Percentiles rank a stretch among this genome's conserved stretches.
Conservation (phyloP, 805 yeast species). For the Lipomyces starkeyi region DNA sequence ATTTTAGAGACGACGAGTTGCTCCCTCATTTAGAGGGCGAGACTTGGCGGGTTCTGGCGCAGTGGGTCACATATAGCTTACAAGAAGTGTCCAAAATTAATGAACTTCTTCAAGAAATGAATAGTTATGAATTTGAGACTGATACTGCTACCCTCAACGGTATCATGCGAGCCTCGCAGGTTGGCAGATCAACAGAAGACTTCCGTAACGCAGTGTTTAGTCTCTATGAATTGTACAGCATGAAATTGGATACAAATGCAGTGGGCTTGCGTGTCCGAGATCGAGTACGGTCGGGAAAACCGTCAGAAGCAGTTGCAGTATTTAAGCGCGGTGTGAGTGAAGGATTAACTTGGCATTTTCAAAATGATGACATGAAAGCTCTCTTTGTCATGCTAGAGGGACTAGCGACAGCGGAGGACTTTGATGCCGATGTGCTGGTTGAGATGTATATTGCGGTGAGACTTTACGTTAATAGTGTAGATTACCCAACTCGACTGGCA, state of each 20-base stretch:
- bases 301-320: conserved; percentile 28
- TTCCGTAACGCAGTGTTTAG: conserved; percentile 26
- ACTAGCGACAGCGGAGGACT: conserved; percentile 19
- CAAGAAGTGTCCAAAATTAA: conserved; percentile 28
- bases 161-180: conserved; percentile 29
- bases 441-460: conserved; percentile 53
- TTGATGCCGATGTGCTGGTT: conserved; percentile 30
- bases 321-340: conserved; percentile 29
- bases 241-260: conserved; percentile 21
- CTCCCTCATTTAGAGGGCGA: conserved; percentile 41
- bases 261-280: conserved; percentile 37
- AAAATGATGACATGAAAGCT: conserved; percentile 38
- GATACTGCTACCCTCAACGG: conserved; percentile 38
- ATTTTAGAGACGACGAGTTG: conserved; percentile 23
- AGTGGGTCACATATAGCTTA: conserved; percentile 44
- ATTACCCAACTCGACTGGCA: conserved; percentile 50
- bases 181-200: conserved; percentile 2
- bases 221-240: conserved; percentile 11
- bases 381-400: conserved; percentile 36
- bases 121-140: conserved; percentile 33
- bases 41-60: conserved; percentile 48
- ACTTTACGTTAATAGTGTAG: conserved; percentile 49
- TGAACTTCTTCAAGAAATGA: conserved; percentile 34
- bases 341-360: conserved; percentile 38
- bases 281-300: conserved; percentile 26